Base-by-base conservation (phyloP, 306 rosid genomes). In the Glycine latifolia region DNA sequence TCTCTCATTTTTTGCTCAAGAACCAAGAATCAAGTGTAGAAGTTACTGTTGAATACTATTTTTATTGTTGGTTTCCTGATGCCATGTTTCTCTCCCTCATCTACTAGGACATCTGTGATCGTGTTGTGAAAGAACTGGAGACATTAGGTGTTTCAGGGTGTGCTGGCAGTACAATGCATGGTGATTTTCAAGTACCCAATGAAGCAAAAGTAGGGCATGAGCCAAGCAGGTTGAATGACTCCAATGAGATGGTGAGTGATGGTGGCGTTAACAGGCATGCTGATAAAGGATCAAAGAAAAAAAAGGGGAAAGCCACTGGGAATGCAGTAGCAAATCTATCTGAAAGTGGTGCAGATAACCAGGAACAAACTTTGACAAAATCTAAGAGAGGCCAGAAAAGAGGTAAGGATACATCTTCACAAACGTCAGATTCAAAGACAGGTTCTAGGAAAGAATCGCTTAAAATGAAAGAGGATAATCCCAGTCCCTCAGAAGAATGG, bases 401-500 rank as follows among this genome's bases (percentile, higher is more conserved):
- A 86, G 87, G 96, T 86, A 95, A 92, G 91, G 94, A 85, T 71
- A 79, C 85, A 68, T 81, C 95, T 65, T 76, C 81, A 52, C 97
- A 86, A 85, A 85, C 72, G 10, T 70, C 90, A 73, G 97, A 90
- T 71, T 78, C 89, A 77, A 95, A 91, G 85, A 56, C 87, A 58
- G 84, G 89, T 84, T 85, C 93, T 67, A 95, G 83, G 87, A 93
- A 89, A 85, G 97, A 90, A 79, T 78, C 91, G 65, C 87, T 71
- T 79, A 91, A 91, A 89, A 14, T 39, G 70, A 93, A 89, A 81
- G 98, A 92, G 82, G 95, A 89, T 39, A 87, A 86, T 85, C 84
- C 75, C 75, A 85, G 79, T 81, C 99, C 99, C 73, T 91, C 98
- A 31, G 97, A 93, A 89, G 97, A 92, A 74, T 95, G 98, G 99